Base-by-base conservation (phyloP, 148 eudicot genomes). In the Fallopia convolvulus region DNA sequence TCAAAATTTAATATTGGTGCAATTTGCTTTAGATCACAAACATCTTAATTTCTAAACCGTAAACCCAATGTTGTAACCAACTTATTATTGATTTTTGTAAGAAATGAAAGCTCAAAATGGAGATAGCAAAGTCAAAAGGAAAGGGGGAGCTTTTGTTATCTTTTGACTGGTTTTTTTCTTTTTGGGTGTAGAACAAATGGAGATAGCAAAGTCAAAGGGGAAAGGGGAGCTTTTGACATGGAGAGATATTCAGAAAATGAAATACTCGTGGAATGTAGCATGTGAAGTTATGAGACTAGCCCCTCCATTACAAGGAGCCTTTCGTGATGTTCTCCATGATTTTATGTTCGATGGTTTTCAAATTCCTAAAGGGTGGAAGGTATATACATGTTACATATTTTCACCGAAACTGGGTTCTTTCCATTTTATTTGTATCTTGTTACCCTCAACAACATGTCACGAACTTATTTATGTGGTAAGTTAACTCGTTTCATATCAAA, bases 321-420 rank as follows among this genome's bases (percentile, higher is more conserved):
- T n/a, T n/a, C n/a, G n/a, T n/a, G n/a, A n/a, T n/a, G n/a, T n/a
- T 36, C 55, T 82, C 44, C 58, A 73, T 8, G 78, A 78, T 15
- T 82, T 82, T 70, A 75, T 48, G 30, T 79, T 66, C 63, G 77
- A 47, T 55, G 84, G 84, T 5, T 82, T 75, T 30, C 77, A 73
- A 30, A 81, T 81, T 20, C 83, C 83, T 46, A 81, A 81, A 68
- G 84, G 84, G n/a, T 76, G 84, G 84, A 76, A 75, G 79, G 84
- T n/a, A n/a, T 82, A 78, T 33, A 6, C n/a, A 56, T n/a, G 56
- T 20, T n/a, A 20, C 26, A 56, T 4, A 48, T 56, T 0, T 20
- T n/a, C n/a, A n/a, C n/a, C n/a, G n/a, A n/a, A n/a, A n/a, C n/a
- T n/a, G n/a, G n/a, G n/a, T n/a, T n/a, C n/a, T n/a, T n/a, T n/a